These are phyloP conservation scores for Glycyrrhiza uralensis DNA, from an alignment of 306 rosid species.

Conservation along the genomic window DNA sequence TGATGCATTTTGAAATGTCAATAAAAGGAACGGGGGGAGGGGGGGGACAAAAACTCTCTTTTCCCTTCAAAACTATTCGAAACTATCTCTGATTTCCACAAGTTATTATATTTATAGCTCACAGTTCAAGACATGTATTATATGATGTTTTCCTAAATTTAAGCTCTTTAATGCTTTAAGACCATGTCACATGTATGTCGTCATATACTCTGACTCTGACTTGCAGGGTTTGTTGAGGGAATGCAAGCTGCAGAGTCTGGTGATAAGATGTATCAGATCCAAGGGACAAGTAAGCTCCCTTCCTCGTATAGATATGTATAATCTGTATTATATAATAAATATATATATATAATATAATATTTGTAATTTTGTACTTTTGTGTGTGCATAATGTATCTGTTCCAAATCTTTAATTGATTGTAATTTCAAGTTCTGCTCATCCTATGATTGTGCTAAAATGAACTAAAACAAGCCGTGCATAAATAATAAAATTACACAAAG, in stretches of 20 bases:
- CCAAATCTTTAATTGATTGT: background rate
- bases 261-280: slow-evolving; percentile 67
- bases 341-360: no score
- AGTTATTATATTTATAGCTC: background rate
- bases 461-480: background rate
- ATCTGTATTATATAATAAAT: background rate
- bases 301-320: slow-evolving; percentile 12
- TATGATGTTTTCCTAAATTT: background rate
- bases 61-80: background rate
- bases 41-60: background rate
- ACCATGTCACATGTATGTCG: slow-evolving; percentile 12
- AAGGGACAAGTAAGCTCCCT: slow-evolving; percentile 67
- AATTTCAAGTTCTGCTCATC: slow-evolving; percentile 6
- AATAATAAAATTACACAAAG: background rate
- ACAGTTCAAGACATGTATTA: background rate
- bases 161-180: background rate
- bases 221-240: slow-evolving; percentile 68
- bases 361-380: background rate
- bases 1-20: slow-evolving; percentile 7
- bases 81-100: background rate
- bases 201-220: slow-evolving; percentile 18
- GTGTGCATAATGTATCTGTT: background rate
- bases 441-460: background rate
- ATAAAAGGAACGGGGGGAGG: background rate
- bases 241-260: slow-evolving; percentile 66